A percentile compares a stretch with the other conserved stretches of the same genome.
Conservation (phyloP, 352 stramenopile species). For the Pythium phragmiticola region DNA sequence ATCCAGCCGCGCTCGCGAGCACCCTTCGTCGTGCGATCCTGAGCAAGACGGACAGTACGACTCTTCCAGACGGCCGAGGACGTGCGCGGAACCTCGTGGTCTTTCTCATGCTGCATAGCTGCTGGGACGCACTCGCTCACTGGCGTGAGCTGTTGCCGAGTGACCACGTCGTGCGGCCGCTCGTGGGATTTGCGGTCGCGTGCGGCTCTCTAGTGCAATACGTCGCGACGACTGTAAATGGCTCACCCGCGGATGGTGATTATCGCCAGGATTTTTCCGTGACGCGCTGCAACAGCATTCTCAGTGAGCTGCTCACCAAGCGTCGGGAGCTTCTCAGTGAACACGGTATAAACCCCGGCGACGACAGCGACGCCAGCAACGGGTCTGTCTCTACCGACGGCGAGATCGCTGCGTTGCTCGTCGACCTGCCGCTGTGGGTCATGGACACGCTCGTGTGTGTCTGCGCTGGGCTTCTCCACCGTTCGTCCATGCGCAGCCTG, state of each 20-base stretch:
- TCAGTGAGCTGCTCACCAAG: constrained; percentile 18
- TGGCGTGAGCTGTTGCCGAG: constrained; percentile 29
- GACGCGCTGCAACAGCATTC: constrained; percentile 21
- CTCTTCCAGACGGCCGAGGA: constrained; percentile 11
- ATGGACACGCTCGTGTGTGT: constrained; percentile 70
- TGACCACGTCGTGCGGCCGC: constrained; percentile 3
- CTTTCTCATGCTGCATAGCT: constrained; percentile 55
- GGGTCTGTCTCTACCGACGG: constrained; percentile 1
- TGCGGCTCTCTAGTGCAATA: constrained; percentile 47
- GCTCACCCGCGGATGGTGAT: constrained; percentile 6
- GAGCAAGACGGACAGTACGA: background rate
- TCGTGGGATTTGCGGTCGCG: constrained; percentile 46
- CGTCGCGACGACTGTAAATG: constrained; percentile 13
- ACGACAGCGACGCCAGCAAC: constrained; percentile 3
- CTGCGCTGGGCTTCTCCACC: constrained; percentile 64
- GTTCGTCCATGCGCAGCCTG: constrained; percentile 67
- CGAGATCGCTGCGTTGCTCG: constrained; percentile 34
- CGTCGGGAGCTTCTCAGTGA: constrained; percentile 16
- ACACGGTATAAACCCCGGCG: background rate
- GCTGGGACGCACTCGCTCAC: constrained; percentile 50
- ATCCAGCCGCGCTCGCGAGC: constrained; percentile 1
- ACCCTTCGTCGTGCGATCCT: constrained; percentile 18
- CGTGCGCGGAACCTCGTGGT: constrained; percentile 38
- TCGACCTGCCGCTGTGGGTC: constrained; percentile 62
- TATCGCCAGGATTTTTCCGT: constrained; percentile 14